A percentile compares a stretch with the other conserved stretches of the same genome.
These are phyloP conservation scores for Sugiyamaella neomexicana DNA, from an alignment of 1,139 yeast species.

Conservation along the genomic window DNA sequence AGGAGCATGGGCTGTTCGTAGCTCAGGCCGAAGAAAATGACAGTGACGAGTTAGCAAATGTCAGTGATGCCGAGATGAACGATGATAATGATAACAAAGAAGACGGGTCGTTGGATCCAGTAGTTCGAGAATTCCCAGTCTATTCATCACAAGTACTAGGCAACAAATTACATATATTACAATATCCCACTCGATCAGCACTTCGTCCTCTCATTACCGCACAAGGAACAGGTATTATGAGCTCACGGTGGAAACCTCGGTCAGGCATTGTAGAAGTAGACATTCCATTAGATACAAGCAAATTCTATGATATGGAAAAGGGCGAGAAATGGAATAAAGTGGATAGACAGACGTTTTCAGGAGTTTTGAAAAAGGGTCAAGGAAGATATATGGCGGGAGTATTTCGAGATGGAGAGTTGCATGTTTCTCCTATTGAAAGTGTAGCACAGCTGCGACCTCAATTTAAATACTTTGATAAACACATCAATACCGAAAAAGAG, in stretches of 20 bases:
- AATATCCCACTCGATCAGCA: constrained; percentile 71
- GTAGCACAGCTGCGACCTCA: constrained; percentile 80
- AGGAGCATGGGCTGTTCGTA: constrained; percentile 16
- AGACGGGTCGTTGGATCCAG: constrained; percentile 53
- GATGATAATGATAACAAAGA: constrained; percentile 7
- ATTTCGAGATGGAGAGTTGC: constrained; percentile 52
- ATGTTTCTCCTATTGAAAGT: constrained; percentile 64
- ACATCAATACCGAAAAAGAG: constrained; percentile 37
- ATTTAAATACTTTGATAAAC: constrained; percentile 64
- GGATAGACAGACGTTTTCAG: constrained; percentile 62
- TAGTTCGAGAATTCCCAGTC: constrained; percentile 74
- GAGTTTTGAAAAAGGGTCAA: constrained; percentile 44
- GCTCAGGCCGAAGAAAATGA: constrained; percentile 10
- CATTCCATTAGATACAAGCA: constrained; percentile 62
- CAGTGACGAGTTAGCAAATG: constrained; percentile 1
- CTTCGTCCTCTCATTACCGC: constrained; percentile 48
- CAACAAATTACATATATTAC: constrained; percentile 50
- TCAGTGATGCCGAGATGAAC: constrained; percentile 11
- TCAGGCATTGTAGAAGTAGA: constrained; percentile 65
- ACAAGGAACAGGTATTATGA: constrained; percentile 46
- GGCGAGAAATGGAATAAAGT: constrained; percentile 64
- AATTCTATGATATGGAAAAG: constrained; percentile 65
- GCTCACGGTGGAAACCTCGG: constrained; percentile 61
- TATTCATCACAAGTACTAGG: constrained; percentile 43
- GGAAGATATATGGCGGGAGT: constrained; percentile 61